Evolutionary conservation across 2,329 filamentous ascomycete genomes (phyloP), one percentile per base, ranked within the genome.

Genomic region (Fulvia fulva): DNA sequence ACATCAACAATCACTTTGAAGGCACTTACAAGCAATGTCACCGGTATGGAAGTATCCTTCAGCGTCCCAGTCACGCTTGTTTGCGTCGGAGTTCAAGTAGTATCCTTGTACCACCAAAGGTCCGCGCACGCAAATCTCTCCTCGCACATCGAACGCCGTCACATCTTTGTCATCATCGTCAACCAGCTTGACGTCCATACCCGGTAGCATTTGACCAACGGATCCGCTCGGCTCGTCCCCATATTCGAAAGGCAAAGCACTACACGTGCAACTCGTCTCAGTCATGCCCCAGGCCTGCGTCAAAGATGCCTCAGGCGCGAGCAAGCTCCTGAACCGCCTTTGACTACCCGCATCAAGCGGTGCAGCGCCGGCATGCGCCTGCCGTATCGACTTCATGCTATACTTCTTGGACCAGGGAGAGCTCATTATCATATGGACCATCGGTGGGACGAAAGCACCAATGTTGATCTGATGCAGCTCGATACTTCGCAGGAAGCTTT

Each of bases 61-160:
- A n/a, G 62, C 57, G 59, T 83, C 80, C 63, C 79, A 83, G 1
- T 77, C 74, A 12, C 74, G 63, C 0, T 70, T 65, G 49, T 82
- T 83, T 0, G 81, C 81, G 23, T 73, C 66, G 0, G 73, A 61
- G 50, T 83, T 80, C 44, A 80, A 74, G 62, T 78, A 78, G 63
- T 85, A 85, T 0, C 81, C 80, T 1, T 72, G 74, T 2, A 80
- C 78, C 1, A 84, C 73, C 1, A 75, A 77, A 0, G 81, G 80
- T 0, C 82, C 81, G 3, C 80, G 73, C 2, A 82, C 73, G 63
- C 79, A 82, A 2, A 84, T 63, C 67, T 84, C 82, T 5, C 82
- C 82, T 3, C 51, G 61, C 26, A 47, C 46, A 26, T 58, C 53
- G 26, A 47, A 56, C 26, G 53, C 51, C 2, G 28, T 53, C 14